Base-by-base conservation (phyloP, 1,284 basidiomycete species). In the Ceratobasidium sp. region DNA sequence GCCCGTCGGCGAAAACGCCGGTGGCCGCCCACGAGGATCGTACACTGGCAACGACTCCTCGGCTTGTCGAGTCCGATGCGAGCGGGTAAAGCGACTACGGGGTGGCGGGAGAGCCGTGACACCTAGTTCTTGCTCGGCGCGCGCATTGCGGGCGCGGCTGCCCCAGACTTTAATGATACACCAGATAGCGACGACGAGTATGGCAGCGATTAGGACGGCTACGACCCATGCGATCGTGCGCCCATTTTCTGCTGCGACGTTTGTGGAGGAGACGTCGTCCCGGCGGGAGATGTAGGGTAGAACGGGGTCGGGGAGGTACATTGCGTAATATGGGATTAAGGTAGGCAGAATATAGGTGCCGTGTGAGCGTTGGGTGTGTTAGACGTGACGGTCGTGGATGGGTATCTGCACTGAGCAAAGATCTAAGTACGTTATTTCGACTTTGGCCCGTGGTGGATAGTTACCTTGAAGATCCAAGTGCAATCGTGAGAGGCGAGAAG, bases 81-180 rank as follows among this genome's bases (percentile, higher is more conserved):
- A n/a, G n/a, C 34, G 29, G 6, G 29, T 31, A 19, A 16, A 41
- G n/a, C 59, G 59, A 43, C 64, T 7, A 9, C 51, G 64, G 16
- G 64, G 64, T 22, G 64, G 49, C 29, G 64, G 64, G 11, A 66
- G 37, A 24, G 64, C 2, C 9, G 49, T 51, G 34, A 66, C 64
- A 31, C 64, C 64, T 14, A 66, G 34, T n/a, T 66, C 64, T 22
- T 66, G 64, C 27, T 66, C 64, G 6, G 64, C 64, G 13, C 51
- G 51, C 11, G 51, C 48, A 34, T 66, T 54, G 19, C 64, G 64
- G n/a, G 48, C 64, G 31, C 64, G 64, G 49, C 43, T 53, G 48
- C 64, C 64, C 64, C 64, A 66, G 49, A 66, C 11, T 66, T 66
- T 66, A 49, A 66, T 51, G 13, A n/a, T 16, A 49, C 64, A 66